phyloP scores from a whole-genome alignment of 2,329 filamentous ascomycete genomes.

The Pseudogymnoascus sp. region DNA sequence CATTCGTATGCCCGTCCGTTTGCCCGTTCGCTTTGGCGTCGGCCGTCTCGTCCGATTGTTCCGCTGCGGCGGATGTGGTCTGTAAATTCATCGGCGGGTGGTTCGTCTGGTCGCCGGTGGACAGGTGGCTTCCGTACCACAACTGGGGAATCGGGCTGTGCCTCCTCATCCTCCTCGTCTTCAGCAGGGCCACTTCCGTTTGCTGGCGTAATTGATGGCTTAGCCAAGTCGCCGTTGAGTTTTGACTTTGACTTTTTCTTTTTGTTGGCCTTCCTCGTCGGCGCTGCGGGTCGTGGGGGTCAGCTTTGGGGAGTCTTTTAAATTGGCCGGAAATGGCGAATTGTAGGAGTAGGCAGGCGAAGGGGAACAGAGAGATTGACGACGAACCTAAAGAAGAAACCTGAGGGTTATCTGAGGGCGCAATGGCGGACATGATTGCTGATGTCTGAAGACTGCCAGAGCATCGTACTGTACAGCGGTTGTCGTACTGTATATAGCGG shows the following conservation, averaged over 20 bases:
- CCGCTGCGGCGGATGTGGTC: constrained; percentile 20
- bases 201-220: constrained; percentile 26
- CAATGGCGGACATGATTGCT: constrained; percentile 28
- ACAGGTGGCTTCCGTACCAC: constrained; percentile 32
- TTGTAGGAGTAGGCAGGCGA: not conserved
- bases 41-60: constrained; percentile 11
- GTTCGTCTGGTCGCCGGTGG: constrained; percentile 21
- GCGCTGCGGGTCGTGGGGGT: constrained; percentile 34
- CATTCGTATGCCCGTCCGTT: constrained; percentile 9
- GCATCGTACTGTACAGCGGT: not conserved
- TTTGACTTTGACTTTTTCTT: constrained; percentile 41
- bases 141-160: constrained; percentile 33
- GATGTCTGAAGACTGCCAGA: constrained; percentile 3
- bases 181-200: constrained; percentile 34
- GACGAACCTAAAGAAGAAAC: constrained; percentile 27
- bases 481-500: not conserved
- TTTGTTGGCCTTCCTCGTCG: constrained; percentile 53
- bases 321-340: not conserved
- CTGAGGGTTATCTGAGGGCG: constrained; percentile 25
- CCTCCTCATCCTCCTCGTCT: constrained; percentile 32
- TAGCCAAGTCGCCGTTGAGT: constrained; percentile 31
- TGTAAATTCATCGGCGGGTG: constrained; percentile 19
- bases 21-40: constrained; percentile 26
- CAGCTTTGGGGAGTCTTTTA: constrained; percentile 17
- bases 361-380: not conserved